phyloP scores from a whole-genome alignment of 495 filamentous ascomycete species.

The Hyaloscypha variabilis region DNA sequence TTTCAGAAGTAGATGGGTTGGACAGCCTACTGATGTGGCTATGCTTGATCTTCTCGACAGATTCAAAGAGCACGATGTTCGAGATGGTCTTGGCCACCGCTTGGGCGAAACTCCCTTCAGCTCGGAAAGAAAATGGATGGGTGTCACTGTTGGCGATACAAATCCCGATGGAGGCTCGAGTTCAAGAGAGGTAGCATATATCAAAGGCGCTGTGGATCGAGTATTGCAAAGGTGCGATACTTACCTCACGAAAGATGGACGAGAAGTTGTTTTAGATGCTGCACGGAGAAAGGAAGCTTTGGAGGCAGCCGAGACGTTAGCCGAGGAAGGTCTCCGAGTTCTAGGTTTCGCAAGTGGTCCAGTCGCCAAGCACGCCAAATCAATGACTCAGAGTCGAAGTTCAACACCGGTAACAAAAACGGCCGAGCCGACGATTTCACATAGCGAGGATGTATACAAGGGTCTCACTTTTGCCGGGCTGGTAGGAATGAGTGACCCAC shows the following conservation, averaged over 20 bases:
- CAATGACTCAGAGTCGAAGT: slow-evolving; percentile 41
- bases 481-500: slow-evolving; percentile 97
- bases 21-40: slow-evolving; percentile 95
- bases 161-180: slow-evolving; percentile 44
- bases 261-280: slow-evolving; percentile 85
- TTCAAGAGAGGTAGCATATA: slow-evolving; percentile 76
- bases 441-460: slow-evolving; percentile 74
- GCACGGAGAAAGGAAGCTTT: slow-evolving; percentile 71
- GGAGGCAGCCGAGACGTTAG: slow-evolving; percentile 87
- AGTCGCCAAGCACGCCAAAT: slow-evolving; percentile 35
- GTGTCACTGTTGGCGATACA: slow-evolving; percentile 72
- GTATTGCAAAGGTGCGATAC: slow-evolving; percentile 86
- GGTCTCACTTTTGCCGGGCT: slow-evolving; percentile 88
- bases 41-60: slow-evolving; percentile 89
- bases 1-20: slow-evolving; percentile 81
- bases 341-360: slow-evolving; percentile 87
- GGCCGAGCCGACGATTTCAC: slow-evolving; percentile 43
- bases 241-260: slow-evolving; percentile 84
- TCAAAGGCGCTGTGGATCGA: slow-evolving; percentile 93
- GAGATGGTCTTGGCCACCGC: slow-evolving; percentile 78
- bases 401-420: slow-evolving; percentile 37
- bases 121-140: slow-evolving; percentile 99
- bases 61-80: slow-evolving; percentile 87
- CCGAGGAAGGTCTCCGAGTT: slow-evolving; percentile 86
- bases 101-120: slow-evolving; percentile 90